Evolutionary conservation across 192 early-diverging fungal genomes (phyloP), one percentile per base, ranked within the genome.

Genomic region (Rhizophagus sp.): DNA sequence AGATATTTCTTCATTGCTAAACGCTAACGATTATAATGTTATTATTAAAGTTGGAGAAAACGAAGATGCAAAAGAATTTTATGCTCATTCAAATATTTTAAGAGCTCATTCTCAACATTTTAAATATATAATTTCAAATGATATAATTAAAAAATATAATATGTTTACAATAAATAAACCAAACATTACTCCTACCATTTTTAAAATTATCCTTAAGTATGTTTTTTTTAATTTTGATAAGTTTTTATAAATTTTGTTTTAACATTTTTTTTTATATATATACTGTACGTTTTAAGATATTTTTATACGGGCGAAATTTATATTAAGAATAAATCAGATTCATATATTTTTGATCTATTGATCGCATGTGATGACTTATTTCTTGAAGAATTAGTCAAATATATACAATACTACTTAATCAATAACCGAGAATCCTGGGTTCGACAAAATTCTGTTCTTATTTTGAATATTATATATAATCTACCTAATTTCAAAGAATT

Each of bases 81-180:
- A 47, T n/a, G 76, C 64, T 6, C 76, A 78, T 67, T 27, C 76
- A 10, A 78, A 15, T 47, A 62, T 78, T 34, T 67, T 78, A 22
- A 10, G 63, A 27, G 63, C 41, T 30, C 7, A 64, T 10, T 78
- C 76, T 12, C 64, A 62, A 25, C 67, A 78, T 57, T 57, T 57
- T 57, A 57, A 57, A 57, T 4, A 19, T 17, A 5, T 4, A 5
- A 15, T 57, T 57, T 67, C 36, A 7, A 49, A 1, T 64, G 34
- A 76, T 24, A 25, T 39, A 2, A 67, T 34, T 3, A 27, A 66
- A 2, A 33, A 24, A 22, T 25, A 67, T 67, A 25, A 44, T 11
- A 27, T 50, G 0, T 22, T 78, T 12, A 47, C 65, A 12, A 47
- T 50, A 19, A 67, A 41, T 27, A 67, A 67, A 67, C 76, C 64